A percentile compares a stretch with the other conserved stretches of the same genome.
Conservation (phyloP, 805 yeast species). For the Ogataea minuta region DNA sequence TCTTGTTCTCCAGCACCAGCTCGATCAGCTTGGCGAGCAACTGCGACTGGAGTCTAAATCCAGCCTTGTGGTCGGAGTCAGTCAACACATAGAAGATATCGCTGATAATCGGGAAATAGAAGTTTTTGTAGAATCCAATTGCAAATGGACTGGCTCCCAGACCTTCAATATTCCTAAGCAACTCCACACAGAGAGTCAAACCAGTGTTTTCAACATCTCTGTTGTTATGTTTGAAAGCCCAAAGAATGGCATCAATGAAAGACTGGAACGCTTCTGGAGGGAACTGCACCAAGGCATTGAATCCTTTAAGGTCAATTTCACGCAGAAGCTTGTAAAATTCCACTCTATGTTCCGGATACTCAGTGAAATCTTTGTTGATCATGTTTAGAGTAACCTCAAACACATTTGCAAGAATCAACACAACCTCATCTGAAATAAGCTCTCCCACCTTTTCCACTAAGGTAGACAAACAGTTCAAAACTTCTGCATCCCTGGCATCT, state of each 20-base stretch:
- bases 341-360: slow-evolving; percentile 96
- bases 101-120: slow-evolving; percentile 82
- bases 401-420: slow-evolving; percentile 81
- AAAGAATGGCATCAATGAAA: slow-evolving; percentile 87
- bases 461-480: slow-evolving; percentile 89
- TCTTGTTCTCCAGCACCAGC: slow-evolving; percentile 72
- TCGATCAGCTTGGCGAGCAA: slow-evolving; percentile 80
- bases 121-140: slow-evolving; percentile 82
- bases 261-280: slow-evolving; percentile 92
- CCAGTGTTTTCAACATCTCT: slow-evolving; percentile 96
- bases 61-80: slow-evolving; percentile 97
- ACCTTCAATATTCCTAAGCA: slow-evolving; percentile 79
- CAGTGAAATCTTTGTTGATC: slow-evolving; percentile 94
- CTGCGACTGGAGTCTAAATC: slow-evolving; percentile 84
- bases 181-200: slow-evolving; percentile 75
- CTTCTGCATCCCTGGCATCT: slow-evolving; percentile 97
- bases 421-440: slow-evolving; percentile 85
- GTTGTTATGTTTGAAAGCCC: slow-evolving; percentile 98
- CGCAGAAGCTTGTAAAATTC: slow-evolving; percentile 89
- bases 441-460: slow-evolving; percentile 85
- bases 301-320: slow-evolving; percentile 81
- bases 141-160: slow-evolving; percentile 72
- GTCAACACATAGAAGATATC: slow-evolving; percentile 93
- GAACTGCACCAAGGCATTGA: slow-evolving; percentile 79
- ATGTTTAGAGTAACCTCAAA: slow-evolving; percentile 92